phyloP scores from a whole-genome alignment of 2,329 filamentous ascomycete species.

The Trichoderma asperellum region DNA sequence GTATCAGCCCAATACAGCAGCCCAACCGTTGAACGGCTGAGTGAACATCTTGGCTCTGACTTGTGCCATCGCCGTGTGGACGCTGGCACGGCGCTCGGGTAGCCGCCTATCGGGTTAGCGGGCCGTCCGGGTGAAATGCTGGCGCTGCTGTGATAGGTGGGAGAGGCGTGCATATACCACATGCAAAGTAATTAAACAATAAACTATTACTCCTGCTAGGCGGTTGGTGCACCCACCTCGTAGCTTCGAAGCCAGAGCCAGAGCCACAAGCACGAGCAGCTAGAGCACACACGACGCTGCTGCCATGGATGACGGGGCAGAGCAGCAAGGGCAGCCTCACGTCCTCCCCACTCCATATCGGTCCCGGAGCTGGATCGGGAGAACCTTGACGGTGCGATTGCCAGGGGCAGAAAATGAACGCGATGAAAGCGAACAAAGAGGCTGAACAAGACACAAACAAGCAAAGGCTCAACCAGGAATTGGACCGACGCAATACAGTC shows the following conservation, averaged over 20 bases:
- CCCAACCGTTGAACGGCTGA: background rate
- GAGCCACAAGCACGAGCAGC: background rate
- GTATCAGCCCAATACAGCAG: background rate
- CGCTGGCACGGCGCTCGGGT: background rate
- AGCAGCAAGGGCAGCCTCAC: background rate
- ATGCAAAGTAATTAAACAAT: background rate
- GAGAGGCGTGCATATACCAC: background rate
- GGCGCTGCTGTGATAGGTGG: background rate
- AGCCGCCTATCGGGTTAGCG: background rate
- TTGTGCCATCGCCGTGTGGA: background rate
- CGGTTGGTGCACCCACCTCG: background rate
- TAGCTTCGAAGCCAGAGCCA: background rate
- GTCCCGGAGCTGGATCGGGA: background rate
- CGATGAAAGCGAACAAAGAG: background rate
- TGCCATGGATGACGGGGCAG: background rate
- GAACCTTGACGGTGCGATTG: slow-evolving; percentile 11
- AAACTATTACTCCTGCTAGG: background rate
- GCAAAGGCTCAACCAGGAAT: background rate
- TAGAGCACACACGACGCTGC: no score
- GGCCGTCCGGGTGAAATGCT: background rate
- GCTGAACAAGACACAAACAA: background rate
- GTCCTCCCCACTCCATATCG: background rate
- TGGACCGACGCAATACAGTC: background rate
- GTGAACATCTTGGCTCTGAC: background rate
- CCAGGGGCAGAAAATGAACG: slow-evolving; percentile 2